Evolutionary conservation across 2,329 filamentous ascomycete genomes (phyloP).

Genomic region (Ceratocystis variospora): DNA sequence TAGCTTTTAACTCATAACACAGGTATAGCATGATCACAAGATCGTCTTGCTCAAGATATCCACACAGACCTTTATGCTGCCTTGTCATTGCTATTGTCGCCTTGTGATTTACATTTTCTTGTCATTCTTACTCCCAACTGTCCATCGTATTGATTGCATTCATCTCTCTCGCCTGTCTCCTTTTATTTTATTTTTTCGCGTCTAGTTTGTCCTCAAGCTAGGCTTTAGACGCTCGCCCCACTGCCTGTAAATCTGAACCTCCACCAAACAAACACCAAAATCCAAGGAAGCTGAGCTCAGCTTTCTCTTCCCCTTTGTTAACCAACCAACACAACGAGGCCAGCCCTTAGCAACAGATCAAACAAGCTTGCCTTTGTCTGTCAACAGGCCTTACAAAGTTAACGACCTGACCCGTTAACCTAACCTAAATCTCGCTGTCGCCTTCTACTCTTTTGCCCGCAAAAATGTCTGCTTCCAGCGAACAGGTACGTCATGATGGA

Average conservation of each 20-base stretch:
- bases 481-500: constrained; percentile 28
- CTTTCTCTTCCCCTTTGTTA: neutral
- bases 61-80: no score
- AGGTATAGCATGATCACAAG: no score
- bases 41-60: no score
- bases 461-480: constrained; percentile 32
- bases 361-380: neutral
- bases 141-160: neutral
- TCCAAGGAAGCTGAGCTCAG: neutral
- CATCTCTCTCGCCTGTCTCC: no score
- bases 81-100: no score
- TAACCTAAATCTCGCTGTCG: neutral
- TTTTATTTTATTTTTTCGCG: no score
- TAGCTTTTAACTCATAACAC: no score
- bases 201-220: neutral
- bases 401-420: neutral
- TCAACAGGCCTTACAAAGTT: neutral
- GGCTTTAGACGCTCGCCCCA: neutral
- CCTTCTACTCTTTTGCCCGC: neutral
- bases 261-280: neutral
- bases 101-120: neutral
- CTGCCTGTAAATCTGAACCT: neutral
- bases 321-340: neutral
- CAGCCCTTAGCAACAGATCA: neutral
- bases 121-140: neutral